Evolutionary conservation across 169 alveolate genomes (phyloP), one percentile per base, ranked within the genome.

Genomic region (Neospora caninum): DNA sequence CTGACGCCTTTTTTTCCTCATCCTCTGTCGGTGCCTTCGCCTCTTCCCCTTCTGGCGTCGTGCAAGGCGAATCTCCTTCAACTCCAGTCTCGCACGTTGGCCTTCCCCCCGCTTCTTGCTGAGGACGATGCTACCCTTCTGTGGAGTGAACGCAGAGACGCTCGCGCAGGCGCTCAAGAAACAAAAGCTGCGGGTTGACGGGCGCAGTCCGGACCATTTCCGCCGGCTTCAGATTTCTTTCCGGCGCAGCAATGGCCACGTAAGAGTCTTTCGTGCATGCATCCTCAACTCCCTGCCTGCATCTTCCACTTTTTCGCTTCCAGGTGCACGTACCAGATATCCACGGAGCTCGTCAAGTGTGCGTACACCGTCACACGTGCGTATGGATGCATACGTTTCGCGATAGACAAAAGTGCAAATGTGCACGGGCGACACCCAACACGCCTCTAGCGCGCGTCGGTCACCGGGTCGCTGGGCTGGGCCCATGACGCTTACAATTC

Each of bases 131-230:
- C 67, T 82, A n/a, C 89, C 89, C 25, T 42, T 82, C 54, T 82
- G 89, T 36, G 36, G 89, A 38, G 34, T 36, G 16, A 82, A 82
- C 36, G 89, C 89, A 1, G 49, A 84, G 42, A 69, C 78, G 91
- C 49, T 84, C 43, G 54, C 45, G 91, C n/a, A 84, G 41, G 91
- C 91, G 34, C 45, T 49, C 42, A 22, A 10, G 38, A 36, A 29
- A 31, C 36, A 53, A 10, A 42, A 27, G 43, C 41, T 84, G 0
- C 91, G 91, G 2, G 80, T 45, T 13, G 91, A 84, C 43, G 91
- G 91, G 16, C 70, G 91, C 42, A 43, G 91, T n/a, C 91, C 78
- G 42, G 54, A 49, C 42, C 54, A 84, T 69, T 49, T n/a, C 45
- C 91, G 91, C 36, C n/a, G 89, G 0, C 18, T 82, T 4, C 54